These are phyloP conservation scores for Ceratocystis eucalypticola DNA, from an alignment of 2,329 filamentous ascomycete species.

Conservation along the genomic window DNA sequence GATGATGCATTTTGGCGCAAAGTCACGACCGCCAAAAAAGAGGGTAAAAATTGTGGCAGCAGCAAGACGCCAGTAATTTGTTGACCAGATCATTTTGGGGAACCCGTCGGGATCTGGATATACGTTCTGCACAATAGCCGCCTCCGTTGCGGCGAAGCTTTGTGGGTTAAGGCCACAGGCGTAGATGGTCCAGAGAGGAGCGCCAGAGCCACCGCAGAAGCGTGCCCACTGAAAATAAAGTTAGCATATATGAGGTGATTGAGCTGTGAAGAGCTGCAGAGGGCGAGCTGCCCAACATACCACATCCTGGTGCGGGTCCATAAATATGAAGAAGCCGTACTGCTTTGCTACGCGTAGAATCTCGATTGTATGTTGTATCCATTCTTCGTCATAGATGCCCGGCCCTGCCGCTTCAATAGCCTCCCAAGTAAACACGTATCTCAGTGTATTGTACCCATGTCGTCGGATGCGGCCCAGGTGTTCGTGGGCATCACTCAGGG, in stretches of 20 bases:
- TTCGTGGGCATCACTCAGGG: constrained; percentile 63
- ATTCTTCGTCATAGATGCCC: constrained; percentile 84
- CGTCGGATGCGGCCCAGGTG: constrained; percentile 78
- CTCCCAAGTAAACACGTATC: constrained; percentile 98
- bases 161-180: constrained; percentile 82
- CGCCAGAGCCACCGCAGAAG: constrained; percentile 85
- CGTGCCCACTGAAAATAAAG: constrained; percentile 59
- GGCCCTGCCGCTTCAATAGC: constrained; percentile 90
- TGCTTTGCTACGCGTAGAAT: constrained; percentile 70
- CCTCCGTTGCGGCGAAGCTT: constrained; percentile 73
- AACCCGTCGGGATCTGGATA: constrained; percentile 74
- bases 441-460: constrained; percentile 90
- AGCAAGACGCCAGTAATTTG: constrained; percentile 81
- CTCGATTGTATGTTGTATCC: constrained; percentile 80
- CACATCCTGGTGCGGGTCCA: constrained; percentile 98
- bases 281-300: constrained; percentile 37
- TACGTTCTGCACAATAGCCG: constrained; percentile 88
- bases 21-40: constrained; percentile 82
- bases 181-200: constrained; percentile 95
- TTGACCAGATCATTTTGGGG: constrained; percentile 99
- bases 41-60: constrained; percentile 86
- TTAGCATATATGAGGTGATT: constrained; percentile 23
- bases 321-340: constrained; percentile 92
- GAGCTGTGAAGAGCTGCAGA: not conserved
- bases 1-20: constrained; percentile 91